Conservation (phyloP, 139 green algal genomes). For the Mychonastes homosphaera region DNA sequence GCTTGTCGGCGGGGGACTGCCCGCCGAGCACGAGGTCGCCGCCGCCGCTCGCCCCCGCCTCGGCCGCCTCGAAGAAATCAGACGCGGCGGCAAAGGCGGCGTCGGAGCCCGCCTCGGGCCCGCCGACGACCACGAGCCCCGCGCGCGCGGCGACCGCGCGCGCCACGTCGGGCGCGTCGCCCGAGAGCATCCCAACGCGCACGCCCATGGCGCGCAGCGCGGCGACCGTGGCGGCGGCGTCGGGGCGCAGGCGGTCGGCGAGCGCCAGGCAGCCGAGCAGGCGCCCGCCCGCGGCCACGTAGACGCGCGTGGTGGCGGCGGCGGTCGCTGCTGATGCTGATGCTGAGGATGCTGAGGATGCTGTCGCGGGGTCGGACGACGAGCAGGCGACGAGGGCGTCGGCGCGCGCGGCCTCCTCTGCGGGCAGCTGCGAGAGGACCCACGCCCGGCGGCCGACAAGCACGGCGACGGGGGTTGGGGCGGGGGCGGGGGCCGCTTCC, state of each 20-base stretch:
- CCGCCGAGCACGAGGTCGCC: too few relatives aligned
- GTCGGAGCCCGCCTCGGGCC: background rate
- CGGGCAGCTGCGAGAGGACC: slow-evolving; percentile 36
- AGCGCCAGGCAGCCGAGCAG: slow-evolving; percentile 54
- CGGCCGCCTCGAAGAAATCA: slow-evolving; percentile 32
- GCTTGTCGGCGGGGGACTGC: slow-evolving; percentile 46
- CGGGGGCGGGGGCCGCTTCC: too few relatives aligned
- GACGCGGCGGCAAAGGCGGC: slow-evolving; percentile 29
- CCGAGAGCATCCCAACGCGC: slow-evolving; percentile 60
- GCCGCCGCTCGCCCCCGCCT: slow-evolving; percentile 9
- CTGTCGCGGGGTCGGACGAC: background rate
- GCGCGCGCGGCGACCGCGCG: slow-evolving; percentile 36
- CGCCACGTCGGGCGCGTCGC: slow-evolving; percentile 54
- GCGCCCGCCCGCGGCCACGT: slow-evolving; percentile 31
- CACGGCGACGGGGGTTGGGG: too few relatives aligned
- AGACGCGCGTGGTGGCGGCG: background rate
- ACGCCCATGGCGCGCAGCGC: slow-evolving; percentile 49
- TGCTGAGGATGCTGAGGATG: background rate
- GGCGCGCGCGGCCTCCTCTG: background rate
- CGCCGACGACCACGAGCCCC: slow-evolving; percentile 27
- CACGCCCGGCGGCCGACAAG: slow-evolving; percentile 59
- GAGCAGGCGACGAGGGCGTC: background rate
- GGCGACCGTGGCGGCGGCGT: slow-evolving; percentile 44
- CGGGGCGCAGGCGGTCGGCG: slow-evolving; percentile 53
- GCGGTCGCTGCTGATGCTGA: background rate